Base-by-base conservation (phyloP, 352 stramenopile species). In the Phytophthora rubi region DNA sequence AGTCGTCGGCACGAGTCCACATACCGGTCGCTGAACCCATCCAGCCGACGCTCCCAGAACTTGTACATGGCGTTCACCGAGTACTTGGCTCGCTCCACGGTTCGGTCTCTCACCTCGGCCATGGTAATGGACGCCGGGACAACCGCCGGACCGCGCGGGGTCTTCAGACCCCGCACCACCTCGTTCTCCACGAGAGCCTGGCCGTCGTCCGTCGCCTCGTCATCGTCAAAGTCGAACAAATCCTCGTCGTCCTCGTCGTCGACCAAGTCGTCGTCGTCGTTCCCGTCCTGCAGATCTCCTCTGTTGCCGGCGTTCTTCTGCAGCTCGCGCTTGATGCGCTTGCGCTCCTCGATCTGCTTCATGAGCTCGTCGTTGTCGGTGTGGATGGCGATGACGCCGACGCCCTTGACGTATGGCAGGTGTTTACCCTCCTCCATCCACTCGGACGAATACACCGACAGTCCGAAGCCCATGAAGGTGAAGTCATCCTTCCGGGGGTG, bases 21-120 rank as follows among this genome's bases (percentile, higher is more conserved):
- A 65, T 92, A 92, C 6, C 85, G 76, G 26, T 88, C 81, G 58
- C 83, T 71, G 52, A 92, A 87, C 26, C 83, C 83, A 45, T 91
- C 81, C 37, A 92, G 71, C 16, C 81, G 82, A 35, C 81, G 75
- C 33, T 82, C 82, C 85, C 85, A 91, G 63, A 92, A 92, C 44
- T 81, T 85, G 73, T 90, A 90, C 74, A 92, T 89, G 49, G 81
- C 79, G 4, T 73, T 69, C 23, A 71, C 70, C 59, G 81, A 86
- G 39, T 80, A 76, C 68, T 88, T 90, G 52, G 76, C 75, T 13
- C 71, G 83, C 55, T 91, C 82, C 26, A 86, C 56, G n/a, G 65
- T 71, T 18, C 59, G 73, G 32, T 73, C 60, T 56, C 54, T 62
- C 13, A 75, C 39, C 28, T 73, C 62, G 39, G 60, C 49, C 65